Percentiles rank a stretch among this genome's conserved stretches.
Evolutionary conservation across 148 eudicot genomes (phyloP).

Genomic region (Cornus kousa): DNA sequence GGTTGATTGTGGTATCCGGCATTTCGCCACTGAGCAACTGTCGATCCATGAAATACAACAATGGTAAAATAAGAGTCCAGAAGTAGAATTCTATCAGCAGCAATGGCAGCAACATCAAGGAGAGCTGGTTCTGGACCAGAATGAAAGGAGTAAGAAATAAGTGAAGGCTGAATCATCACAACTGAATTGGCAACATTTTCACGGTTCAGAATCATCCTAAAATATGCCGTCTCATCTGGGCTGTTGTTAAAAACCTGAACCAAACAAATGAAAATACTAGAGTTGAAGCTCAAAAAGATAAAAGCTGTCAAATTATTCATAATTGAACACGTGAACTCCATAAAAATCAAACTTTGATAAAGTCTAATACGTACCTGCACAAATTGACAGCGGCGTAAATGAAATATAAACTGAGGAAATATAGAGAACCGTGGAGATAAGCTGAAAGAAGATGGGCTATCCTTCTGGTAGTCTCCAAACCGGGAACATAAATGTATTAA

Average conservation of each 20-base stretch:
- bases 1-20: constrained; percentile 87
- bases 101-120: constrained; percentile 85
- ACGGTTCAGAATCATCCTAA: constrained; percentile 88
- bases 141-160: constrained; percentile 82
- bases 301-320: not conserved
- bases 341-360: not conserved
- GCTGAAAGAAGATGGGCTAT: constrained; percentile 70
- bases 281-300: constrained; percentile 10
- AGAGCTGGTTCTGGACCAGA: constrained; percentile 82
- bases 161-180: constrained; percentile 96
- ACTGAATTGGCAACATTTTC: constrained; percentile 95
- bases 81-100: constrained; percentile 79
- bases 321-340: not conserved
- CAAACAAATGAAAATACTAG: constrained; percentile 2
- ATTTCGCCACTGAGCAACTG: constrained; percentile 94
- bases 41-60: constrained; percentile 92
- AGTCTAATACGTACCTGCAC: constrained; percentile 57
- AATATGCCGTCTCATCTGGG: constrained; percentile 98
- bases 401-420: constrained; percentile 91
- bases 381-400: constrained; percentile 91
- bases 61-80: constrained; percentile 85
- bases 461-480: constrained; percentile 92
- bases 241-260: constrained; percentile 93
- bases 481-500: constrained; percentile 80
- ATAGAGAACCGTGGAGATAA: constrained; percentile 86